Evolutionary conservation across 805 yeast species (phyloP), one percentile per base, ranked within the genome.

Genomic region (Teunomyces lycoperdinae): DNA sequence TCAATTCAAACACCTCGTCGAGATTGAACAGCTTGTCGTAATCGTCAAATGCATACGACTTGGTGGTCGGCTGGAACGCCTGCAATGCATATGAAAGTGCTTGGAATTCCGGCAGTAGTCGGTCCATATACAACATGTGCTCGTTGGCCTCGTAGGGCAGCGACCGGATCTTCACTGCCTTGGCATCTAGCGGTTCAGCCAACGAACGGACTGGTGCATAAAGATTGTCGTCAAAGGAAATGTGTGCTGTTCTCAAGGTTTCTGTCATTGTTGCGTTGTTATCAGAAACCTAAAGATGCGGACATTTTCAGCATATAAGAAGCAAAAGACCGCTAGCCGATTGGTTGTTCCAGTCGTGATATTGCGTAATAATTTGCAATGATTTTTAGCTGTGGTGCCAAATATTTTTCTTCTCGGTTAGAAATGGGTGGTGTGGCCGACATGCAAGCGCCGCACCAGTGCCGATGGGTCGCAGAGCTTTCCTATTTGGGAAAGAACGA

Each of bases 61-160:
- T 44, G 8, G 47, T 42, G 2, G 47, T 20, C 1, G 61, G 56
- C 11, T 48, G 44, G 38, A 70, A 63, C 3, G 60, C 45, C 48
- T 58, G 65, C 43, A 70, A 55, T 5, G 72, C 72, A 31, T 64
- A 43, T 9, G 71, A 62, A 5, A 68, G 29, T 8, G 62, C 56
- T 34, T 49, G 48, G 43, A 62, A 61, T 17, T 57, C 58, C 16
- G 46, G 45, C 6, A 51, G 49, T 10, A 68, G 52, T 2, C 49
- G 54, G 13, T 49, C 49, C 30, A 69, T 50, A 13, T 63, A 60
- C 5, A 70, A 53, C 28, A 55, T 52, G 48, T 70, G 73, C 1
- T 44, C 57, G 10, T 38, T 40, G 14, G 63, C 68, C 13, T 40
- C 29, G 46, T 67, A 69, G 3, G 74, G 74, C 13, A 69, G 64